Base-by-base conservation (phyloP, 805 yeast species). In the Kodamaea hsintzibuensis region DNA sequence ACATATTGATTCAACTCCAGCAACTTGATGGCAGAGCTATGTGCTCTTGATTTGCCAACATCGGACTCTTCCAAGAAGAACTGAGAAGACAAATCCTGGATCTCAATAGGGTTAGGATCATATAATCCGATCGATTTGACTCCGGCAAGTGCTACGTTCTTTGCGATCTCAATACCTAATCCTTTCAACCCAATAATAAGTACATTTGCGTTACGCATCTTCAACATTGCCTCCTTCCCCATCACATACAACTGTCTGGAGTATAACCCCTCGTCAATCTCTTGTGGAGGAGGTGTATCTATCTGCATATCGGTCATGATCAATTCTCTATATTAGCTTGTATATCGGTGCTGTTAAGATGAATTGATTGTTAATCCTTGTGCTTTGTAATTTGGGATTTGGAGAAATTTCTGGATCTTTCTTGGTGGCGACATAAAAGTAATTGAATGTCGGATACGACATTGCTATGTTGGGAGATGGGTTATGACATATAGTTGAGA, bases 171-270 rank as follows among this genome's bases (percentile, higher is more conserved):
- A 43, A 90, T 82, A 65, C 99, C 99, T 47, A 95, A 77, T 47
- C 99, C 99, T 67, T 84, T 86, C 53, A 93, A 76, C 2, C 99
- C 99, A 58, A 92, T 83, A 47, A 95, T 80, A 49, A 95, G 81
- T n/a, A 95, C 97, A 63, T 89, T 91, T 22, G 98, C 91, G 60
- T 83, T 80, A 64, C 92, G 97, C 98, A 95, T 89, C 71, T 91
- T 89, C 63, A 92, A 78, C 99, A 95, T 95, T 50, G 99, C 99
- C 60, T 95, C 99, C 64, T 90, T 91, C 57, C 99, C 99, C 60
- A 95, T 74, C 50, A 95, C 99, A 64, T 93, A 91, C 71, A 95
- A 82, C 76, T 95, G 99, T 71, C 99, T 90, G 40, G 98, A 92
- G 80, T 95, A 95, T 61, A 95, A 81, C 55, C 96, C 81, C 78